These are phyloP conservation scores for Globisporangium sylvaticum DNA, from an alignment of 352 stramenopile species.

Conservation along the genomic window DNA sequence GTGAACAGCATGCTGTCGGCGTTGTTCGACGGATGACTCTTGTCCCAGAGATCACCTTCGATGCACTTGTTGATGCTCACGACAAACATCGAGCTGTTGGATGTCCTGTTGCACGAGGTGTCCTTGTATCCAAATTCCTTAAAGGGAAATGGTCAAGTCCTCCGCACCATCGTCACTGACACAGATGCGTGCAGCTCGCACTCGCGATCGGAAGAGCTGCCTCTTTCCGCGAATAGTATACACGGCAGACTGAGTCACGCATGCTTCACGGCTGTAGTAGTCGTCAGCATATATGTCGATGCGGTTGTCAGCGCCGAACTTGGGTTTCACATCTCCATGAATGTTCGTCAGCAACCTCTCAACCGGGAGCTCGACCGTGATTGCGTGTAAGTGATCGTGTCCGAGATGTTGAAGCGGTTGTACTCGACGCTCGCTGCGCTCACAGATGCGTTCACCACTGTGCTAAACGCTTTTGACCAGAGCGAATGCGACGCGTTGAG, in stretches of 20 bases:
- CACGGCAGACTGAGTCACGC: neutral
- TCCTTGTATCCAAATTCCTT: neutral
- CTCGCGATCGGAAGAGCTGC: neutral
- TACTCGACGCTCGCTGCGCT: slow-evolving; percentile 9
- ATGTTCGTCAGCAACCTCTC: no score
- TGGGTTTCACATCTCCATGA: no score
- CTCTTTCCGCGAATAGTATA: neutral
- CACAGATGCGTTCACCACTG: neutral
- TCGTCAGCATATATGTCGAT: no score
- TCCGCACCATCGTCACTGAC: slow-evolving; percentile 11
- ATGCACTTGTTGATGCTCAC: slow-evolving; percentile 6
- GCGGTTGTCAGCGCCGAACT: no score
- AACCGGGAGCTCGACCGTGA: slow-evolving; percentile 20
- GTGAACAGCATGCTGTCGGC: neutral
- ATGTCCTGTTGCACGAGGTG: neutral
- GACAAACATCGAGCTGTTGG: slow-evolving; percentile 16
- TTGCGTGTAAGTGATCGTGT: slow-evolving; percentile 15
- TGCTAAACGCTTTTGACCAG: neutral
- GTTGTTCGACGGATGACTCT: no score
- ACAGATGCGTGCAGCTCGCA: slow-evolving; percentile 16
- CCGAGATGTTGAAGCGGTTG: slow-evolving; percentile 10
- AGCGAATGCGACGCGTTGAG: neutral
- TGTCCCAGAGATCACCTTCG: neutral
- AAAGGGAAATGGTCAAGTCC: slow-evolving; percentile 11
- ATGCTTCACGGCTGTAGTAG: slow-evolving; percentile 10